Conservation (phyloP, 2,329 filamentous ascomycete species). For the Amesomyces nigricolor region DNA sequence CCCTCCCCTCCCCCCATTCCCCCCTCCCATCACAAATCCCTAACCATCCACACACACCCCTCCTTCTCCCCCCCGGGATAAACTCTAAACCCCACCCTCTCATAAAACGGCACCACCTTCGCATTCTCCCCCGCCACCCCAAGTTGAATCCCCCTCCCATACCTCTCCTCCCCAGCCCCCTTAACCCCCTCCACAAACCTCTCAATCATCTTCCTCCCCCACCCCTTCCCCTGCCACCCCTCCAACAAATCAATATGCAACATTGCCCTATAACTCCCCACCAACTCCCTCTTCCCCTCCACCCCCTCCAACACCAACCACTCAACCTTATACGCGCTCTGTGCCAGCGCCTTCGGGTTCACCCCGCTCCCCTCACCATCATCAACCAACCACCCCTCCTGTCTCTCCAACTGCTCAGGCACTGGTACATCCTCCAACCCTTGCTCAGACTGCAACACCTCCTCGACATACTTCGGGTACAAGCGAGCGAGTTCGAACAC, state of each 20-base stretch:
- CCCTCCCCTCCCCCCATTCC: background rate
- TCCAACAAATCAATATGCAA: slow-evolving; percentile 47
- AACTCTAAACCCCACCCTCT: slow-evolving; percentile 41
- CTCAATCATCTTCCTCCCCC: slow-evolving; percentile 40
- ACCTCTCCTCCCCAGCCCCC: slow-evolving; percentile 23
- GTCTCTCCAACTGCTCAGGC: slow-evolving; percentile 28
- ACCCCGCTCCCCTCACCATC: slow-evolving; percentile 22
- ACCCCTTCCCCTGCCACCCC: slow-evolving; percentile 38
- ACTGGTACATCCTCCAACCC: slow-evolving; percentile 23
- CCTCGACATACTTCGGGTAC: slow-evolving; percentile 36
- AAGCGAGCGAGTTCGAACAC: slow-evolving; percentile 35
- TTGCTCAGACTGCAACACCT: slow-evolving; percentile 30
- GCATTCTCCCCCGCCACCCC: slow-evolving; percentile 42
- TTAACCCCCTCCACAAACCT: slow-evolving; percentile 37
- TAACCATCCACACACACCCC: slow-evolving; percentile 39
- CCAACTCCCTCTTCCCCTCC: slow-evolving; percentile 34
- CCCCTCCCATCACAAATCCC: slow-evolving; percentile 29
- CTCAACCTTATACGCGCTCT: slow-evolving; percentile 38
- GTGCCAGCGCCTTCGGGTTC: slow-evolving; percentile 35
- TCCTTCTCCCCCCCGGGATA: slow-evolving; percentile 33
- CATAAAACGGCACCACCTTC: slow-evolving; percentile 45
- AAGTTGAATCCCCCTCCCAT: slow-evolving; percentile 38
- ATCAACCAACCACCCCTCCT: slow-evolving; percentile 29
- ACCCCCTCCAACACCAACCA: slow-evolving; percentile 36
- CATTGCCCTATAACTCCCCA: slow-evolving; percentile 36